These are phyloP conservation scores for Tylopilus subfusipes DNA, from an alignment of 768 basidiomycete genomes.

Conservation along the genomic window DNA sequence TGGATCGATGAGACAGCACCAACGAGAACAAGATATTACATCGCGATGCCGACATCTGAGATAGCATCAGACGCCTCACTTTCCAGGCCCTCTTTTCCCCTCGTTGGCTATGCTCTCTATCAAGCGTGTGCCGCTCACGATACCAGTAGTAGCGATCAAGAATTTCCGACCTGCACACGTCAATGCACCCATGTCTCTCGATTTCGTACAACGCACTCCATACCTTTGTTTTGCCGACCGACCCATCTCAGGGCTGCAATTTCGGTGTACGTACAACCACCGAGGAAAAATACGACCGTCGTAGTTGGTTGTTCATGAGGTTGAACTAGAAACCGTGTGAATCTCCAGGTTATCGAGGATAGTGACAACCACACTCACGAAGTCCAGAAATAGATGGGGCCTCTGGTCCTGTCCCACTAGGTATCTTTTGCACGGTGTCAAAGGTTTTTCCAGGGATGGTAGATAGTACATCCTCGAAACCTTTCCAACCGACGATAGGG, in stretches of 20 bases:
- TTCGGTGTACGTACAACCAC: constrained; percentile 96
- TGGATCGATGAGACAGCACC: constrained; percentile 10
- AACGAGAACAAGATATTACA: constrained; percentile 10
- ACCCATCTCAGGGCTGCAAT: constrained; percentile 95
- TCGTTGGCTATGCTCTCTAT: constrained; percentile 63
- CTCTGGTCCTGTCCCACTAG: constrained; percentile 28
- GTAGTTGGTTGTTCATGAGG: constrained; percentile 64
- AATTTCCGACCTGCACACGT: constrained; percentile 69
- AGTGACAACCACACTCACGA: constrained; percentile 30
- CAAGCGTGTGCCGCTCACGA: constrained; percentile 74
- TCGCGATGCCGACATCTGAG: constrained; percentile 11
- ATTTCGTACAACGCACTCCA: constrained; percentile 7
- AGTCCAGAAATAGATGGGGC: constrained; percentile 29
- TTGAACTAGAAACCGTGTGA: constrained; percentile 34
- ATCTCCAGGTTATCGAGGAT: not conserved
- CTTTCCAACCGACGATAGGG: constrained; percentile 94
- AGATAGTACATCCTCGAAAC: constrained; percentile 87
- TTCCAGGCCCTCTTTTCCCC: constrained; percentile 24
- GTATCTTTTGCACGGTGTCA: constrained; percentile 59
- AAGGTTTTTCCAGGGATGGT: constrained; percentile 83
- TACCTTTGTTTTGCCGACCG: constrained; percentile 78
- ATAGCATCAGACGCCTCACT: constrained; percentile 39
- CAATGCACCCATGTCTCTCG: constrained; percentile 2
- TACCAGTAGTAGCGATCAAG: constrained; percentile 88
- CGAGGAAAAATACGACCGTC: constrained; percentile 93